phyloP scores from a whole-genome alignment of 169 alveolate species.

The Theileria luwenshuni region DNA sequence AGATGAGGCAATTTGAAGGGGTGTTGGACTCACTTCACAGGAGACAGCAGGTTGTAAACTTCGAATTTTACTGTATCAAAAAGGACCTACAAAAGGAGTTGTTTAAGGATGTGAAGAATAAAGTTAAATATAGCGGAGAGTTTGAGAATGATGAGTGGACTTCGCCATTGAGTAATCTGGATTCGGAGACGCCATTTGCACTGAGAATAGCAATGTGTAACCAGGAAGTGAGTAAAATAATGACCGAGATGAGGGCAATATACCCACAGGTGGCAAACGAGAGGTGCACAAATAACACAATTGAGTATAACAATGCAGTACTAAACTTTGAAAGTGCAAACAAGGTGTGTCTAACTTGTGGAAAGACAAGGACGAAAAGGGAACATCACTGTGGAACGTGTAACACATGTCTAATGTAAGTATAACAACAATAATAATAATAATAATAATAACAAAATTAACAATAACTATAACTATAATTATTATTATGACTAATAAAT shows the following conservation, averaged over 20 bases:
- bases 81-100: constrained; percentile 17
- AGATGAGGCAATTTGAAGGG: constrained; percentile 49
- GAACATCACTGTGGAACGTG: constrained; percentile 85
- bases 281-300: constrained; percentile 42
- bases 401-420: constrained; percentile 79
- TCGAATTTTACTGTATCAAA: constrained; percentile 51
- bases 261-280: constrained; percentile 71
- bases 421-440: not conserved
- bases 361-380: constrained; percentile 74
- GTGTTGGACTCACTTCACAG: constrained; percentile 47
- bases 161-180: constrained; percentile 50
- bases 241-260: constrained; percentile 67
- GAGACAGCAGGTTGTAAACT: constrained; percentile 61
- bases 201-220: constrained; percentile 45
- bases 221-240: constrained; percentile 41
- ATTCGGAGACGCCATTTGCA: constrained; percentile 31
- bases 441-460: not conserved
- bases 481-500: too few species aligned
- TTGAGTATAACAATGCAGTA: constrained; percentile 3
- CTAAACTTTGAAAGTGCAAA: constrained; percentile 30
- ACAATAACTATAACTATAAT: too few species aligned
- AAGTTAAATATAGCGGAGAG: constrained; percentile 9
- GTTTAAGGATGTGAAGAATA: not conserved
- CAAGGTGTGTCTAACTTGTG: constrained; percentile 83
- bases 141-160: constrained; percentile 27